Conservation (phyloP, 768 basidiomycete species). For the Boletus reticulatus region DNA sequence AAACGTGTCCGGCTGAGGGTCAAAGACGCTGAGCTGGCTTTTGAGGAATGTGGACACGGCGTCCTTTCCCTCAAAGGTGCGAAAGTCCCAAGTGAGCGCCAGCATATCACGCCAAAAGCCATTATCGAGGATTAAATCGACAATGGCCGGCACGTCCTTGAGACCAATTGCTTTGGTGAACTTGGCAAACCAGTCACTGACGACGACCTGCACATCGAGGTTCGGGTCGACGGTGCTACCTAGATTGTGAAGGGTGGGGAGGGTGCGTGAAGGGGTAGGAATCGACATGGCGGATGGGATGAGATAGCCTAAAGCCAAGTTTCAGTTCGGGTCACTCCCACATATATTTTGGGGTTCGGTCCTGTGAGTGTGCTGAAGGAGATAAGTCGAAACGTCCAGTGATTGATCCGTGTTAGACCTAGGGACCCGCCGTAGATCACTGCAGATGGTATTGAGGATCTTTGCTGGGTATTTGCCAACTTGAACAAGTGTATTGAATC, state of each 20-base stretch:
- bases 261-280: not conserved
- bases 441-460: too few relatives aligned
- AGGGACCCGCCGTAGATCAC: too few relatives aligned
- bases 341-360: not conserved
- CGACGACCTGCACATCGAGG: slow-evolving; percentile 37
- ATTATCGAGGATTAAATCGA: slow-evolving; percentile 32
- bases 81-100: slow-evolving; percentile 63
- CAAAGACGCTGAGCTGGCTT: slow-evolving; percentile 38
- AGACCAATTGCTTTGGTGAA: slow-evolving; percentile 35
- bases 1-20: slow-evolving; percentile 19
- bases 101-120: slow-evolving; percentile 60
- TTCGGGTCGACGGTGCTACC: slow-evolving; percentile 27
- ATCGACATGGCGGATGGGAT: slow-evolving; percentile 6
- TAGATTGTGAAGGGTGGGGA: slow-evolving; percentile 26
- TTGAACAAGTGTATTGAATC: too few relatives aligned
- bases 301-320: not conserved
- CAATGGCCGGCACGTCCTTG: slow-evolving; percentile 35
- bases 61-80: slow-evolving; percentile 47
- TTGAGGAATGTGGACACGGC: slow-evolving; percentile 44
- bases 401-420: not conserved
- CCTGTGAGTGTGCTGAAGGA: not conserved
- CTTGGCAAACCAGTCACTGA: slow-evolving; percentile 40
- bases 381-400: not conserved
- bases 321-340: not conserved
- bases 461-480: too few relatives aligned